Evolutionary conservation across 2,329 filamentous ascomycete species (phyloP), one percentile per base, ranked within the genome.

Genomic region (Hymenoscyphus fructigenus): DNA sequence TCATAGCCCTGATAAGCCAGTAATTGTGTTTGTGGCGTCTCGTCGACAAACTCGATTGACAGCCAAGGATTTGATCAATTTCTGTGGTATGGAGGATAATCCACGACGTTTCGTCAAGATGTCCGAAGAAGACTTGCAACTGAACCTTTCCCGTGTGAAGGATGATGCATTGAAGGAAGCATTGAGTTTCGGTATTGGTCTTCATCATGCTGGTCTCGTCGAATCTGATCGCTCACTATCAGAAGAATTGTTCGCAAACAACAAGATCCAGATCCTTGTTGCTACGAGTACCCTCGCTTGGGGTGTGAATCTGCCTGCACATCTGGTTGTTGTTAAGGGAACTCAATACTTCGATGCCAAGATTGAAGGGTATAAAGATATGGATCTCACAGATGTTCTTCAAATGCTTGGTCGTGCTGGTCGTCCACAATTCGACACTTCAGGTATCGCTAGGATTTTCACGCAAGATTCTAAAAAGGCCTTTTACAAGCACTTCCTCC

Each of bases 271-370:
- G 75, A 94, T 99, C 65, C 84, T 99, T 0, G 89, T 99, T 3
- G 95, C 95, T 2, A 99, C 95, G 0, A 96, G 92, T 75, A 99
- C 96, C 0, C 85, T 99, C 29, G 95, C 95, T 0, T 99, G 95
- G 95, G 96, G 95, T 79, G 94, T 99, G 73, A 99, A 99, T 76
- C 81, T 99, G 73, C 96, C 96, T 0, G 95, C 96, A 1, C 96
- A 99, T 79, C 83, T 99, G 5, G 95, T 99, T 2, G 91, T 99
- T 1, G 96, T 99, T 66, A 99, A 99, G 77, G 95, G 95, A 62
- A 99, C 95, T 0, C 96, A 99, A 74, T 99, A 91, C 80, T 99
- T 96, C 75, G 95, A 99, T 73, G 95, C 95, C 47, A 99, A 99
- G 79, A 95, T 92, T 4, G 95, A 98, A 80, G 94, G 91, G 0